phyloP scores from a whole-genome alignment of 2,329 filamentous ascomycete species.

The Penicillium crustosum region DNA sequence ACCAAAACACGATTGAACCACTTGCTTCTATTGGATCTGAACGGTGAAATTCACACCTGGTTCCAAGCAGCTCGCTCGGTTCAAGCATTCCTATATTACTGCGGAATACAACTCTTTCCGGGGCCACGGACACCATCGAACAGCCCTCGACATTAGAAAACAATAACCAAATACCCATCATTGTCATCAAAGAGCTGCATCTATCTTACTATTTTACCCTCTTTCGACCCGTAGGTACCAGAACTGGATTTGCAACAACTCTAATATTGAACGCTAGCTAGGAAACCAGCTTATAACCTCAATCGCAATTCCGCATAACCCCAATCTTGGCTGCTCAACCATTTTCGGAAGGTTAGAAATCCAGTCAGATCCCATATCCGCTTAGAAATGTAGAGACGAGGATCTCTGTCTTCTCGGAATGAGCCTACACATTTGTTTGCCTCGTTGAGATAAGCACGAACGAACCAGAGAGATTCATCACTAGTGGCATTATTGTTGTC shows the following conservation, averaged over 20 bases:
- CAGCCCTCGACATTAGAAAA: neutral
- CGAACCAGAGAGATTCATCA: conserved; percentile 12
- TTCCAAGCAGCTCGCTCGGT: neutral
- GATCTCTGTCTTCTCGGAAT: conserved; percentile 41
- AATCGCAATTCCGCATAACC: conserved; percentile 26
- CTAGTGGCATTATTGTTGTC: neutral
- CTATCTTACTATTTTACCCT: neutral
- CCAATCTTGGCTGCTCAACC: conserved; percentile 30
- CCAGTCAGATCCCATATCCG: conserved; percentile 32
- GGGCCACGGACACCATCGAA: neutral
- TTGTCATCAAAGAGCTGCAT: neutral
- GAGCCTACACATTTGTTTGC: conserved; percentile 27
- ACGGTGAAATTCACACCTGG: neutral
- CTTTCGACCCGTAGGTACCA: neutral
- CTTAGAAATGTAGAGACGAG: conserved; percentile 31
- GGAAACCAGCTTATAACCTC: neutral
- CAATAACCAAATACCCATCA: conserved; percentile 1
- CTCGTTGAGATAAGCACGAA: conserved; percentile 41
- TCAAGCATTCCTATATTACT: neutral
- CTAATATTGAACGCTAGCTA: neutral
- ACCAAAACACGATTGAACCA: neutral
- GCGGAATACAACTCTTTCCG: neutral
- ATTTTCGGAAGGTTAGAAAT: conserved; percentile 28
- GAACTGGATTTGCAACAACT: neutral
- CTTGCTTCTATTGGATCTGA: neutral